phyloP scores from a whole-genome alignment of 331 rosid genomes.

The Prunus yedoensis region DNA sequence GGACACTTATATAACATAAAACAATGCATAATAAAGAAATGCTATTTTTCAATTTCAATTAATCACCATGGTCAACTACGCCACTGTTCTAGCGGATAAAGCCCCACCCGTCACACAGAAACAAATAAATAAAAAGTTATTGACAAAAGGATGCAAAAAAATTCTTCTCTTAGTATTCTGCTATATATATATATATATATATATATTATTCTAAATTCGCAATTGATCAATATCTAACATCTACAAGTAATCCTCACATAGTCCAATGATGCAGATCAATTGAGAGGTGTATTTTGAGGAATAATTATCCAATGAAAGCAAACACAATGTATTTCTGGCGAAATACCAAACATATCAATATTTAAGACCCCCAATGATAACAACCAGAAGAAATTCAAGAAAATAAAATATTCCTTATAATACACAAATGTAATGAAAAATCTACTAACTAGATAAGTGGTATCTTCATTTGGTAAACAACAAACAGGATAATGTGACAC shows the following conservation, averaged over 20 bases:
- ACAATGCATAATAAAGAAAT: not conserved
- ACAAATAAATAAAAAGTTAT: not conserved
- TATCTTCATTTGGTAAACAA: slow-evolving; percentile 10
- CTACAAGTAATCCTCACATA: too few species aligned
- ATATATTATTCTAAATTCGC: too few species aligned
- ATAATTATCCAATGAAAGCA: too few species aligned
- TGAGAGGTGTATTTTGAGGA: too few species aligned
- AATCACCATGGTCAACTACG: not conserved
- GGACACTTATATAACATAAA: not conserved
- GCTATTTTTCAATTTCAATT: too few species aligned
- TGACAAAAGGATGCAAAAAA: not conserved
- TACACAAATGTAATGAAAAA: not conserved
- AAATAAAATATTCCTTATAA: not conserved
- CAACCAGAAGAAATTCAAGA: not conserved
- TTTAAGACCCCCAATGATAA: not conserved
- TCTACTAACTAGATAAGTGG: not conserved
- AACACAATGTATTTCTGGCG: not conserved
- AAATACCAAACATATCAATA: not conserved
- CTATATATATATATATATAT: too few species aligned
- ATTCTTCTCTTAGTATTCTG: too few species aligned
- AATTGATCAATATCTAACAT: too few species aligned
- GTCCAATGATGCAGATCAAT: too few species aligned
- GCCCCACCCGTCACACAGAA: not conserved
- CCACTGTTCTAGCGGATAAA: not conserved
- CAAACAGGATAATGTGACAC: not conserved